These are phyloP conservation scores for Trichomonas gallinae DNA, from an alignment of 208 protist genomes.

Conservation along the genomic window DNA sequence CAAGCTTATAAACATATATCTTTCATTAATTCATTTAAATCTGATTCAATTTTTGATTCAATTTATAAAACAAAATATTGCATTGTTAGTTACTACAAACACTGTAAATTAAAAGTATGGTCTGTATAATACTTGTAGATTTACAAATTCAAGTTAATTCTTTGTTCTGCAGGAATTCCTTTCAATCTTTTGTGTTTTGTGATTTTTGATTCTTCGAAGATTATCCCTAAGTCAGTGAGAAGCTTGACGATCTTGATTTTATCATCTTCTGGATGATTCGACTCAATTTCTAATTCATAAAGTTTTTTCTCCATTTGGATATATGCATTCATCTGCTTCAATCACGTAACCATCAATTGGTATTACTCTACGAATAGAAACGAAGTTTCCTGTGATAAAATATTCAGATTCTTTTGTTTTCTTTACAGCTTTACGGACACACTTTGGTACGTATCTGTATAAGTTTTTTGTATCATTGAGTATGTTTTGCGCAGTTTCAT, in stretches of 20 bases:
- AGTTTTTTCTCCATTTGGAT: not conserved
- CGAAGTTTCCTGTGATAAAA: not conserved
- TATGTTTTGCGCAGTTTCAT: not conserved
- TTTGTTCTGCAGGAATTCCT: not conserved
- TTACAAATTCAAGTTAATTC: not conserved
- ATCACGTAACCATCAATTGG: not conserved
- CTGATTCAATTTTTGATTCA: too few relatives aligned
- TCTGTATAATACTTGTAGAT: too few relatives aligned
- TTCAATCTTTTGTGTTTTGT: not conserved
- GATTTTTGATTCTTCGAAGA: not conserved
- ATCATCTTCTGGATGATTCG: not conserved
- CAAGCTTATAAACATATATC: too few relatives aligned
- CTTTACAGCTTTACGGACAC: not conserved
- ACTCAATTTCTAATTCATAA: not conserved
- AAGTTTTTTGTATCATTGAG: not conserved
- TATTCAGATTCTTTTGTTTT: not conserved
- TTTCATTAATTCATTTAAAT: too few relatives aligned
- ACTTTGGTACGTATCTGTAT: not conserved
- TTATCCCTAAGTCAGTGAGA: not conserved
- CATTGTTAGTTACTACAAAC: too few relatives aligned
- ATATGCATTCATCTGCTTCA: not conserved
- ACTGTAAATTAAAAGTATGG: too few relatives aligned
- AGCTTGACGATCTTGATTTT: not conserved
- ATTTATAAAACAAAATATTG: too few relatives aligned
- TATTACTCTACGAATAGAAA: not conserved